Evolutionary conservation across 2,329 filamentous ascomycete species (phyloP).

Genomic region (Fusarium torreyae): DNA sequence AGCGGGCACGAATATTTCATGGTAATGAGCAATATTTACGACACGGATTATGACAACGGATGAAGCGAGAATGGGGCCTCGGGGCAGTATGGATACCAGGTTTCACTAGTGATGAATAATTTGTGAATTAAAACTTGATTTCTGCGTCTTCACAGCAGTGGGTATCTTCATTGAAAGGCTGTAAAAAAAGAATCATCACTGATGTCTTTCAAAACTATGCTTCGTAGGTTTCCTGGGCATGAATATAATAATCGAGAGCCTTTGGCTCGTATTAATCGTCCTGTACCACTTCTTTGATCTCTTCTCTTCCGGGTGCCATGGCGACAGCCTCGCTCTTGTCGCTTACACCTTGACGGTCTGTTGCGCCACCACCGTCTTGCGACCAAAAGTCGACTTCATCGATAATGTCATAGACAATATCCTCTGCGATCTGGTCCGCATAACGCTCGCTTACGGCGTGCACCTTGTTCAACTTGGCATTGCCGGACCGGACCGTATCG

Average conservation of each 20-base stretch:
- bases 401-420: constrained; percentile 91
- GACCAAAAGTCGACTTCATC: constrained; percentile 95
- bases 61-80: constrained; percentile 21
- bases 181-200: constrained; percentile 1
- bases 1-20: constrained; percentile 5
- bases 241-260: neutral
- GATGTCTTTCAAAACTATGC: constrained; percentile 3
- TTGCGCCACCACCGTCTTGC: constrained; percentile 72
- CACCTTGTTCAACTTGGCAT: constrained; percentile 54
- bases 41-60: constrained; percentile 25
- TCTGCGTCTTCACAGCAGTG: constrained; percentile 46
- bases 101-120: constrained; percentile 26
- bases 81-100: constrained; percentile 25
- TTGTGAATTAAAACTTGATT: constrained; percentile 35
- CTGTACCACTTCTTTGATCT: constrained; percentile 77
- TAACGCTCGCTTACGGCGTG: constrained; percentile 83
- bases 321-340: constrained; percentile 62
- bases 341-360: constrained; percentile 62
- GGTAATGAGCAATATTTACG: constrained; percentile 37
- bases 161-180: constrained; percentile 48
- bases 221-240: neutral
- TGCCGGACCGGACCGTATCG: constrained; percentile 59
- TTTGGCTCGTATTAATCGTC: constrained; percentile 64
- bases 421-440: constrained; percentile 93
- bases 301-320: constrained; percentile 64